Base-by-base conservation (phyloP, 1,284 basidiomycete genomes). In the Ustilago crameri region DNA sequence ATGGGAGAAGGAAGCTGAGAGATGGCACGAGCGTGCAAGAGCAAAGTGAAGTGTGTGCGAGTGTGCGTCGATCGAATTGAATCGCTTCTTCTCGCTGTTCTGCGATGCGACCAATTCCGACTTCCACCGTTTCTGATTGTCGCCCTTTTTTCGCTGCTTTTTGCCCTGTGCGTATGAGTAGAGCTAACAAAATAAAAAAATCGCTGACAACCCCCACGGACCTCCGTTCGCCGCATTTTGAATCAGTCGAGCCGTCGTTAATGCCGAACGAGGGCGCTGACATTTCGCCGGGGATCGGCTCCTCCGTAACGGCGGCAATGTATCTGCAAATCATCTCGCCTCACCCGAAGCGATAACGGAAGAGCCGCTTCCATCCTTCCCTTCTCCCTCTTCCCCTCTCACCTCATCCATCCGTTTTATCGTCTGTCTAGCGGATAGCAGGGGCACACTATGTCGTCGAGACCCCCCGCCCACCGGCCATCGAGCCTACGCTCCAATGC, bases 401-500 rank as follows among this genome's bases (percentile, higher is more conserved):
- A 40, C 18, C 23, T 40, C 24, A 20, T 15, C 9, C 47, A 49
- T 40, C 47, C 12, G 23, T 17, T 12, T 30, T 27, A 9, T n/a
- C 9, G 3, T 24, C 38, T 24, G 10, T 27, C 40, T 30, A 34
- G n/a, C 24, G 20, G n/a, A n/a, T n/a, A n/a, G n/a, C n/a, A n/a
- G n/a, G 2, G 9, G 17, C 3, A 3, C 38, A 37, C 3, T 3
- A 59, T 51, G 57, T 4, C 58, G 12, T 49, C 53, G n/a, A 23
- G 30, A 41, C 34, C 44, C 1, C 20, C 57, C 9, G 24, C 38
- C 0, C 55, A 59, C 22, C 27, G 64, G 43, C 64, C 64, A 20
- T 67, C 64, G 12, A 67, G 64, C 50, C 58, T 67, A 8, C 53
- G 57, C 27, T 67, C 53, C 23, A 34, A 49, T 38, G 27, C 64